Conservation (phyloP, 2,329 filamentous ascomycete species). For the Cercospora brassicicola region DNA sequence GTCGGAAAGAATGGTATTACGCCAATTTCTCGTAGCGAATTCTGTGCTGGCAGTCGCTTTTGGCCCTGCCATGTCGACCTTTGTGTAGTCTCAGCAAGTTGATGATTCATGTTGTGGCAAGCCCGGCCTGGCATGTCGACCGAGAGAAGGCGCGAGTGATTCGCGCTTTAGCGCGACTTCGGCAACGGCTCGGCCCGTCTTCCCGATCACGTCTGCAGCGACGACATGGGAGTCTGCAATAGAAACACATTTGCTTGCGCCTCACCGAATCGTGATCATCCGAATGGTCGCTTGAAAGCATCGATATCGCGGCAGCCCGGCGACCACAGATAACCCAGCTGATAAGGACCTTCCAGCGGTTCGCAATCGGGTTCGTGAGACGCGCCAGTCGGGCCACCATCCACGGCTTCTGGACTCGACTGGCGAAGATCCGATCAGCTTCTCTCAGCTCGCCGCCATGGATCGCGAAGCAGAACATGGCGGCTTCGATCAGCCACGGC, state of each 20-base stretch:
- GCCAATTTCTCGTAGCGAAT: background rate
- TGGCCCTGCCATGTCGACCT: background rate
- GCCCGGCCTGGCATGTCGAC: background rate
- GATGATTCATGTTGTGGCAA: background rate
- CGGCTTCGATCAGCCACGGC: slow-evolving; percentile 29
- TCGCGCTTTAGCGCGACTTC: background rate
- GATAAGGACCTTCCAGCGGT: background rate
- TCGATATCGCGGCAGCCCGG: background rate
- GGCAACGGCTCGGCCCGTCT: background rate
- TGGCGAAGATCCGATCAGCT: background rate
- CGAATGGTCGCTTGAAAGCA: background rate
- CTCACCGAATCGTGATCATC: background rate
- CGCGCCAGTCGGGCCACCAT: background rate
- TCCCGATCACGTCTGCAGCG: background rate
- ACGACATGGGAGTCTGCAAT: background rate
- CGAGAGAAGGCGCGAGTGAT: background rate
- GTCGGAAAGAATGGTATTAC: background rate
- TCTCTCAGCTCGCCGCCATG: slow-evolving; percentile 28
- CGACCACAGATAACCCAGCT: background rate
- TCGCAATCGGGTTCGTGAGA: background rate
- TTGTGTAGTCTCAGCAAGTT: background rate
- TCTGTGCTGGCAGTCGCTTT: background rate
- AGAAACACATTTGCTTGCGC: background rate
- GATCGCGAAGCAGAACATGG: slow-evolving; percentile 33
- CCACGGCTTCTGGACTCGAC: background rate